Evolutionary conservation across 345 rosid species (phyloP).

Genomic region (Isatis tinctoria): DNA sequence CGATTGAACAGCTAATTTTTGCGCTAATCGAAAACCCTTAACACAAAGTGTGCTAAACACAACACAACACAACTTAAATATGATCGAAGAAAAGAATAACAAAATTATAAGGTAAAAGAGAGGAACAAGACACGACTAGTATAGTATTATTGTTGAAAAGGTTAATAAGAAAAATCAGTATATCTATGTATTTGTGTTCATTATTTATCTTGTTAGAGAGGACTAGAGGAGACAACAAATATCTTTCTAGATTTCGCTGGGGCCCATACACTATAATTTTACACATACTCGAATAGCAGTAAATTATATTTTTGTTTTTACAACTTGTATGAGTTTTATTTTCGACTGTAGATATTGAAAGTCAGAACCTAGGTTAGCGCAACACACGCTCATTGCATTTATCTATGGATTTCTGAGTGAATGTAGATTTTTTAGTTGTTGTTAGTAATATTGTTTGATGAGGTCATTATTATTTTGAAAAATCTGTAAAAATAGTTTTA

Average conservation of each 20-base stretch:
- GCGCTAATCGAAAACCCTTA: neutral
- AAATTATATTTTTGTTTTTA: neutral
- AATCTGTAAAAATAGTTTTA: too few relatives aligned
- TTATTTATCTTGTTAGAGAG: neutral
- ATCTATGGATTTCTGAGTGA: neutral
- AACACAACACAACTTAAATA: neutral
- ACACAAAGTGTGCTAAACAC: neutral
- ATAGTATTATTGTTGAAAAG: conserved; percentile 2
- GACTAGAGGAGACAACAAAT: conserved; percentile 21
- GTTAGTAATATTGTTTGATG: neutral
- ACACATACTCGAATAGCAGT: neutral
- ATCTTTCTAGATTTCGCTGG: conserved; percentile 14
- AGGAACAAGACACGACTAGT: neutral
- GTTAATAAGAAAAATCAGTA: neutral
- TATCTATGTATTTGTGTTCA: neutral
- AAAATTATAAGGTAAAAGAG: neutral
- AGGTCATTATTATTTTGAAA: neutral
- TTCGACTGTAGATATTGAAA: neutral
- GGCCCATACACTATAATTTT: neutral
- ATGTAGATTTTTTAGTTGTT: too few relatives aligned
- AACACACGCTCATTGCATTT: too few relatives aligned
- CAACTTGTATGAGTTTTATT: neutral
- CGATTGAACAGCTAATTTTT: neutral
- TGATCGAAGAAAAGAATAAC: neutral
- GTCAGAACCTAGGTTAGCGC: neutral